phyloP scores from a whole-genome alignment of 1,284 basidiomycete genomes.

The Phaffia rhodozyma region DNA sequence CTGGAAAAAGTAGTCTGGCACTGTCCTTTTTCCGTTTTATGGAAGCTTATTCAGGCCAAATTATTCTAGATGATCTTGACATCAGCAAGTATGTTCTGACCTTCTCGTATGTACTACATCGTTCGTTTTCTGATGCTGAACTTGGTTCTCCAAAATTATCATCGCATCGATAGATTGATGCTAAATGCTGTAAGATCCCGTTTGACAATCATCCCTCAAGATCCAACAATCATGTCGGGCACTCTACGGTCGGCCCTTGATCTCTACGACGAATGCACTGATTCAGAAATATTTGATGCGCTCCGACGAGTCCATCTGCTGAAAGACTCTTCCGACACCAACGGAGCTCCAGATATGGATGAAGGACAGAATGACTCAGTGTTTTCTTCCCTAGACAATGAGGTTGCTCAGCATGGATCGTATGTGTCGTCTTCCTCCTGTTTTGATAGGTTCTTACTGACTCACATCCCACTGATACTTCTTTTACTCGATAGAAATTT shows the following conservation, averaged over 20 bases:
- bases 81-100: slow-evolving; percentile 21
- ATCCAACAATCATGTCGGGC: slow-evolving; percentile 5
- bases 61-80: slow-evolving; percentile 59
- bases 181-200: slow-evolving; percentile 48
- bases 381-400: slow-evolving; percentile 22
- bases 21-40: slow-evolving; percentile 57
- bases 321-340: slow-evolving; percentile 15
- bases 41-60: slow-evolving; percentile 49
- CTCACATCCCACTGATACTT: neutral
- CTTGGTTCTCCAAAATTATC: slow-evolving; percentile 20
- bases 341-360: slow-evolving; percentile 33
- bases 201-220: slow-evolving; percentile 49
- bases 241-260: slow-evolving; percentile 21
- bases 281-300: slow-evolving; percentile 45
- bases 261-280: slow-evolving; percentile 26
- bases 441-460: neutral
- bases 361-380: slow-evolving; percentile 39
- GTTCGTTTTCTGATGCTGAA: neutral
- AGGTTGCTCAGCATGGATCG: slow-evolving; percentile 42
- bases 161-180: slow-evolving; percentile 43
- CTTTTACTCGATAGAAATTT: slow-evolving; percentile 40
- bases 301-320: slow-evolving; percentile 46
- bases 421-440: neutral
- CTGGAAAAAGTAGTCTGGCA: slow-evolving; percentile 43
- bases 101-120: neutral